phyloP scores from a whole-genome alignment of 2,329 filamentous ascomycete species.

The Fusarium citri region DNA sequence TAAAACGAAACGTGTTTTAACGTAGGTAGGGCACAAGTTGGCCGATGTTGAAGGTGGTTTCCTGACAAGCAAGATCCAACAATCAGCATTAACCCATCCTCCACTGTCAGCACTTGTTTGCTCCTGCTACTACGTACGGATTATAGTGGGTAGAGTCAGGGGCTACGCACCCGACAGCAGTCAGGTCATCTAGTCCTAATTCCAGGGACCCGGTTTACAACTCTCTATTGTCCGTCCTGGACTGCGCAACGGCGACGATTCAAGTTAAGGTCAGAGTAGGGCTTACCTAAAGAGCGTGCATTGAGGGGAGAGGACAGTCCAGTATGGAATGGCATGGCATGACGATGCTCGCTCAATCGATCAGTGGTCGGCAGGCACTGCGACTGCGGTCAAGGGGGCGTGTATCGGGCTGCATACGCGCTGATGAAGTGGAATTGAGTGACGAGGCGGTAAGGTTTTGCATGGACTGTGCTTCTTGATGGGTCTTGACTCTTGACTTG shows the following conservation, averaged over 20 bases:
- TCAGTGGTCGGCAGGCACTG: not conserved
- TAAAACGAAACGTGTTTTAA: not conserved
- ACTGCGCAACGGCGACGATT: not conserved
- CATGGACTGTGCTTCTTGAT: constrained; percentile 22
- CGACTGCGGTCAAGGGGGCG: constrained; percentile 4
- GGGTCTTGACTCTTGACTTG: constrained; percentile 1
- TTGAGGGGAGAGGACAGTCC: not conserved
- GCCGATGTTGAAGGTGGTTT: not conserved
- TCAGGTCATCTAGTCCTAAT: constrained; percentile 7
- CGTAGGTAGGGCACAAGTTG: not conserved
- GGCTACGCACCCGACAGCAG: not conserved
- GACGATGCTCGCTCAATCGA: not conserved
- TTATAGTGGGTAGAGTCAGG: constrained; percentile 6
- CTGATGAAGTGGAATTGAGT: constrained; percentile 15
- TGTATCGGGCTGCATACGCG: not conserved
- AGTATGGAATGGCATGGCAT: not conserved
- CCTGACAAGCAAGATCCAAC: not conserved
- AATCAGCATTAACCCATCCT: constrained; percentile 1
- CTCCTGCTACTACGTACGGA: not conserved
- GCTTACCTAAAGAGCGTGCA: constrained; percentile 19
- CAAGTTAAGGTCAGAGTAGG: constrained; percentile 29
- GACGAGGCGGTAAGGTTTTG: constrained; percentile 37
- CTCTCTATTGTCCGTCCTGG: not conserved
- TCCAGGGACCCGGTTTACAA: constrained; percentile 33
- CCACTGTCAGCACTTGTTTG: not conserved